Evolutionary conservation across 2,329 filamentous ascomycete species (phyloP), one percentile per base, ranked within the genome.

Genomic region (Meredithiella fracta): DNA sequence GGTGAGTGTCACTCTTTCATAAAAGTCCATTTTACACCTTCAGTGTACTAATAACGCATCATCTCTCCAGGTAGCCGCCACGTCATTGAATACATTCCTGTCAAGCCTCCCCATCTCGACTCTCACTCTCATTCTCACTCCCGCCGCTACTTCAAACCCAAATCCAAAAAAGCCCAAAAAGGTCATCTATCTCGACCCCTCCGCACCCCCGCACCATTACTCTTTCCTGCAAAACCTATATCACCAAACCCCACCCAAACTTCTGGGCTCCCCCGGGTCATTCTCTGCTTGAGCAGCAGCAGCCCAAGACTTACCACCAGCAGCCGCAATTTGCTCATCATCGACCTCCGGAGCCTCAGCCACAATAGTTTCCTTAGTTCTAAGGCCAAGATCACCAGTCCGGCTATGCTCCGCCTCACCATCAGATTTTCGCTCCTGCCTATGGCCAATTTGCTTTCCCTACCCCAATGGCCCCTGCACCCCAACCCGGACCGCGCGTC

Each of bases 171-270:
- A 29, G 5, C 23, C 11, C 9, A 23, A 49, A 20, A 53, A 53
- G 23, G 51, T 53, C 20, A 22, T 53, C 17, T 53, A 53, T 25
- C n/a, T 53, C 11, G 51, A 42, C 15, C 51, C n/a, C 51, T 23
- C 20, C 17, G 20, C 34, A 20, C 23, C 51, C 51, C 31, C 51
- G 34, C 11, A 23, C 34, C 20, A n/a, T 53, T 20, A 53, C 51
- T 4, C 26, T 40, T 11, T 53, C 51, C 20, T 31, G 34, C 26
- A 38, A 40, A 38, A 53, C 34, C 2, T 53, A 23, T 40, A 25
- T 42, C 11, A 42, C 40, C 20, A 9, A 38, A 5, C 29, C 29
- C 1, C 51, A 17, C 14, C 20, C 26, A 9, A 25, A 20, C 14
- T 22, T 53, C 20, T 53, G 51, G 51, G n/a, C 34, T n/a, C 22